Percentiles rank a stretch among this genome's conserved stretches.
Evolutionary conservation across 2,329 filamentous ascomycete species (phyloP).

Genomic region (Pseudogymnoascus sp.): DNA sequence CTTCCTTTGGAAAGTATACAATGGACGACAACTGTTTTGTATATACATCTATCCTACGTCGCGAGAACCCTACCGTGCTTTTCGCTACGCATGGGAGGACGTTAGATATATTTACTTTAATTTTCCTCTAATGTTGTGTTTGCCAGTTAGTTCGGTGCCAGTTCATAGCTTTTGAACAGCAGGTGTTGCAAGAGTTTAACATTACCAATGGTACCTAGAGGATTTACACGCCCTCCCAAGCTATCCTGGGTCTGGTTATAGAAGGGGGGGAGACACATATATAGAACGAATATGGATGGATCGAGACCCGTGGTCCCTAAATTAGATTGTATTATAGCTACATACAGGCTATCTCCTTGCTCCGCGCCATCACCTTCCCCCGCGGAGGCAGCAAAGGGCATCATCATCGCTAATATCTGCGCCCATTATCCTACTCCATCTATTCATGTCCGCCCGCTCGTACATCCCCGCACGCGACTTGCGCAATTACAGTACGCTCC

Average conservation of each 20-base stretch:
- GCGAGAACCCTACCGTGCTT: no score
- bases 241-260: background rate
- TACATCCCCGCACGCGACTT: background rate
- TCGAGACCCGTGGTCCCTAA: constrained; percentile 4
- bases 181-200: background rate
- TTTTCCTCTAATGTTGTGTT: no score
- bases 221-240: background rate
- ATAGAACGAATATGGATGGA: background rate
- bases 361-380: background rate
- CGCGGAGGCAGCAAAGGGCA: background rate
- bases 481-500: background rate
- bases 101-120: no score
- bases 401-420: background rate
- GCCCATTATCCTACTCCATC: background rate
- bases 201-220: background rate
- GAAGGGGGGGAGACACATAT: background rate
- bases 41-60: no score
- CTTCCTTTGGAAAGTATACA: no score
- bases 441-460: background rate
- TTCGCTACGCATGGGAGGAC: no score
- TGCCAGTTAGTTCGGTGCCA: background rate
- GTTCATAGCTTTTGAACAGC: background rate
- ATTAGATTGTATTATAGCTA: constrained; percentile 7
- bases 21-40: no score
- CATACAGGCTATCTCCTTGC: background rate